Evolutionary conservation across 257 asterid genomes (phyloP), one percentile per base, ranked within the genome.

Genomic region (Sherardia arvensis): DNA sequence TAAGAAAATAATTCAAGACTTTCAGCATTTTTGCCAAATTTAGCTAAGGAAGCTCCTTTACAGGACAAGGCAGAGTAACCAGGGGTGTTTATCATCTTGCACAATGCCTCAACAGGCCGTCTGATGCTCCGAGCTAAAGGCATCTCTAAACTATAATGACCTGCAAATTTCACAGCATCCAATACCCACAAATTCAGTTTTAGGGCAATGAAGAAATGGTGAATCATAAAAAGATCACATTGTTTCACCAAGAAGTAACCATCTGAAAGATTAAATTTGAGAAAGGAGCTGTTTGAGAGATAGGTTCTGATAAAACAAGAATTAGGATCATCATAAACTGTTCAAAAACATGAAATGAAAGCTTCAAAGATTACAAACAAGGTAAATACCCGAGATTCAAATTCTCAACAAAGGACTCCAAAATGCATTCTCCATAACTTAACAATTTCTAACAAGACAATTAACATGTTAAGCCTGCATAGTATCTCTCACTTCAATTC

Each of bases 71-170:
- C 74, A 66, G 82, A 78, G 77, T 82, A 80, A 53, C 72, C 76
- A 18, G 84, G 76, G 70, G 70, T 61, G 61, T 71, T 69, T 73
- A 86, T 66, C 73, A 77, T 81, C 77, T 73, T 84, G 64, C 72
- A 80, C 20, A 93, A 71, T 48, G 76, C 67, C 62, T 72, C 85
- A 69, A 84, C 60, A 4, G 94, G 89, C 61, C 86, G 80, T 77
- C 75, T 84, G 71, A 83, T 53, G 27, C 84, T 79, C n/a, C 80
- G 76, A 55, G 85, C 60, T 34, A 84, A 72, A 66, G 79, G 80
- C 97, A 92, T 92, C 58, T 62, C 62, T n/a, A n/a, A n/a, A n/a
- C n/a, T n/a, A n/a, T n/a, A n/a, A n/a, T n/a, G n/a, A n/a, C n/a
- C n/a, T 83, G 83, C 45, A 60, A 68, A 66, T 59, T 59, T 34